A percentile compares a stretch with the other conserved stretches of the same genome.
phyloP scores from a whole-genome alignment of 2,329 filamentous ascomycete species.

The Alternaria atra region DNA sequence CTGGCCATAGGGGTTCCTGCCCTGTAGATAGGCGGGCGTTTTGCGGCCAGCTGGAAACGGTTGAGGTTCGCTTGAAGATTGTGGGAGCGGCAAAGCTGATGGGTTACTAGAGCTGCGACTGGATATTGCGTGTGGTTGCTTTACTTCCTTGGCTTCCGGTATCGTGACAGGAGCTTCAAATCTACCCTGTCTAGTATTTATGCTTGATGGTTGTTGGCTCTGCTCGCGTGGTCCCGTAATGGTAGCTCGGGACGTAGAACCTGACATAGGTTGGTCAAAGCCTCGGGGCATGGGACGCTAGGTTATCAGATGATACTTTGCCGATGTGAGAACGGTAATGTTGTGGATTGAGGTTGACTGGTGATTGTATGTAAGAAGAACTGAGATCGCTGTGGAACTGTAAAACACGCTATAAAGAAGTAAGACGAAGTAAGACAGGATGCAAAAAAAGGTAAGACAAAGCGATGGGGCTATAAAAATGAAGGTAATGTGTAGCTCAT shows the following conservation, averaged over 20 bases:
- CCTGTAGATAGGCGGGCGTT: constrained; percentile 39
- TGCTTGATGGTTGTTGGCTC: constrained; percentile 16
- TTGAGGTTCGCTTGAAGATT: constrained; percentile 15
- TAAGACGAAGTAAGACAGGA: constrained; percentile 1
- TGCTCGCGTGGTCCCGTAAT: constrained; percentile 23
- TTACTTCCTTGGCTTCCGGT: constrained; percentile 9
- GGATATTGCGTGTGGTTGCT: constrained; percentile 14
- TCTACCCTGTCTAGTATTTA: constrained; percentile 22
- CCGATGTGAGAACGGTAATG: not conserved
- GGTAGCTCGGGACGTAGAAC: constrained; percentile 24
- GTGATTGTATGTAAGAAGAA: constrained; percentile 1
- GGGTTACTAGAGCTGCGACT: constrained; percentile 17
- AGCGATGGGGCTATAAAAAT: constrained; percentile 25
- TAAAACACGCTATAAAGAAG: not conserved
- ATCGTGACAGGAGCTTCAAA: constrained; percentile 14
- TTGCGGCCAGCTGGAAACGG: constrained; percentile 21
- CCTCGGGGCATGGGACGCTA: constrained; percentile 33
- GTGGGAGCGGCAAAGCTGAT: constrained; percentile 11
- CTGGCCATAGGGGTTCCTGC: constrained; percentile 46
- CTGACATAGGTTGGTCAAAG: constrained; percentile 30
- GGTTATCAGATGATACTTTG: not conserved
- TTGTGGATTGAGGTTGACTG: not conserved
- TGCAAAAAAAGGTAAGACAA: constrained; percentile 11
- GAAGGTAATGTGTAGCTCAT: constrained; percentile 18
- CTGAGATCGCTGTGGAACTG: not conserved